Evolutionary conservation across 164 flowering plant species (phyloP), one percentile per base, ranked within the genome.

Genomic region (Umbellularia californica): DNA sequence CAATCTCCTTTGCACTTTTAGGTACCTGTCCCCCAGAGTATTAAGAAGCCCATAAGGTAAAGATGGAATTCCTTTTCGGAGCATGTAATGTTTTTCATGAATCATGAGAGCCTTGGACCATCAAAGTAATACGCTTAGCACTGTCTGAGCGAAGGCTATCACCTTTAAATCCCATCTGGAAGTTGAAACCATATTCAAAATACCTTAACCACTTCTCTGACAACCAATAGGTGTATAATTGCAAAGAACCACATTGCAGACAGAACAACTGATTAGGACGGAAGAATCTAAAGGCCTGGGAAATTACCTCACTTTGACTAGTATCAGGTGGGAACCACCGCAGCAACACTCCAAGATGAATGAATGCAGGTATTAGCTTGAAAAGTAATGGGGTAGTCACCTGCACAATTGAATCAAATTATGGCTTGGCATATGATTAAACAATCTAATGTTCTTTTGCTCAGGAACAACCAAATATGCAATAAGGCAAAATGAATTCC

Each of bases 321-420:
- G 66, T 75, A 65, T 93, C 95, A 7, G 95, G 91, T 65, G 95
- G 65, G 81, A 93, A 91, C 98, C 97, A 92, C 77, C 90, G 83
- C 77, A 89, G 69, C 67, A 92, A 82, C 75, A 92, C 95, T 72
- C 98, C 98, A 60, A 94, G 94, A 80, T 89, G 96, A 58, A 94
- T 88, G 62, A 92, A 96, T 72, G 95, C 96, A 75, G 97, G 98
- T 75, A 94, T 92, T 76, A 94, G 78, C 90, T 94, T 94, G 83
- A 94, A 94, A 71, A 92, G 93, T 69, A 94, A 86, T 22, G 97
- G 97, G n/a, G 96, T 92, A 3, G 98, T 94, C 79, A 94, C 94
- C 98, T 94, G 89, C 79, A 76, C 17, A 17, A 22, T 64, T 30
- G 47, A 41, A 41, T 41, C 11, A 41, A 41, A 41, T 41, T 41